Conservation (phyloP, 441 rosid species). For the Capsella rubella region DNA sequence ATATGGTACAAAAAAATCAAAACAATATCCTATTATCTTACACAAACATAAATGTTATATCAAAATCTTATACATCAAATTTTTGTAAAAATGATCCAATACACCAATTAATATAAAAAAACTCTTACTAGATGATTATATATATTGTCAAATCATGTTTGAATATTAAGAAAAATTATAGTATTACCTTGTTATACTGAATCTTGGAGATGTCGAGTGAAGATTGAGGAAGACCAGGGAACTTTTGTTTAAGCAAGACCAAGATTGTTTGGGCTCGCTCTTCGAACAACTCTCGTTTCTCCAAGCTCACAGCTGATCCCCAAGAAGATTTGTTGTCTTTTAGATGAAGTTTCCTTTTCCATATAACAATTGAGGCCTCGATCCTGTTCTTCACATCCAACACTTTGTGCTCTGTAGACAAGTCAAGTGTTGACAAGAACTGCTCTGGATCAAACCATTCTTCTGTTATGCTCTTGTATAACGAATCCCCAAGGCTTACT, state of each 20-base stretch:
- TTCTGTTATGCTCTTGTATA: constrained; percentile 59
- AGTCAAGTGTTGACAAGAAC: constrained; percentile 53
- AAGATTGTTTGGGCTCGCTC: constrained; percentile 61
- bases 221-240: constrained; percentile 66
- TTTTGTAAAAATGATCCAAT: background rate
- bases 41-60: background rate
- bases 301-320: constrained; percentile 55
- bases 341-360: constrained; percentile 55
- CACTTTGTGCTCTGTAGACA: constrained; percentile 58
- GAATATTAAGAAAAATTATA: background rate
- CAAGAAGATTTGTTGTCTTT: constrained; percentile 60
- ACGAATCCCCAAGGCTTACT: constrained; percentile 55
- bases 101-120: background rate
- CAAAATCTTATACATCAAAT: background rate
- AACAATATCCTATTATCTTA: background rate
- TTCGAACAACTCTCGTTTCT: constrained; percentile 60
- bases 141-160: background rate
- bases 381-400: constrained; percentile 60
- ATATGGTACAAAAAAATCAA: background rate
- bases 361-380: constrained; percentile 61
- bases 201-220: constrained; percentile 59
- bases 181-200: constrained; percentile 59
- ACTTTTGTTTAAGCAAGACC: constrained; percentile 51
- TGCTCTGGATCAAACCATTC: constrained; percentile 59
- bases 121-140: background rate